Evolutionary conservation across 306 rosid species (phyloP).

Genomic region (Sesbania bispinosa): DNA sequence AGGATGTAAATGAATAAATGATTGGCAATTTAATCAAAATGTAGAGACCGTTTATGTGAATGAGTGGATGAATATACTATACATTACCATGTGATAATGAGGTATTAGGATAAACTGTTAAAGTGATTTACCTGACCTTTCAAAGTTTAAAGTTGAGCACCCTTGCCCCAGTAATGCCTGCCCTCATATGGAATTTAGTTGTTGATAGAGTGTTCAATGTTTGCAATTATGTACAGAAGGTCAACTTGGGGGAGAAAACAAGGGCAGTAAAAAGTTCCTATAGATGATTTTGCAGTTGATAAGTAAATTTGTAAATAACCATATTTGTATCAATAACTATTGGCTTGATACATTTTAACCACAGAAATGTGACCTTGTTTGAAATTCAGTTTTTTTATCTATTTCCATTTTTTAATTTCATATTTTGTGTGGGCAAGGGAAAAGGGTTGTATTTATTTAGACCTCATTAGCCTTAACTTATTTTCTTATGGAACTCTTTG

Average conservation of each 20-base stretch:
- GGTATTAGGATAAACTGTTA: neutral
- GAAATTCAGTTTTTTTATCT: neutral
- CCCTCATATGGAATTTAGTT: neutral
- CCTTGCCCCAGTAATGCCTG: neutral
- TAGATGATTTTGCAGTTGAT: neutral
- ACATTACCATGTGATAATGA: neutral
- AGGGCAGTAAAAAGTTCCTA: conserved; percentile 6
- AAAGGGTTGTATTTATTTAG: neutral
- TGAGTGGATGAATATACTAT: neutral
- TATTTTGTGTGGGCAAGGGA: neutral
- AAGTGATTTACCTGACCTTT: neutral
- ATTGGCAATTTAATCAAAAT: neutral
- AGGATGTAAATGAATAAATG: neutral
- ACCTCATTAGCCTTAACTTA: neutral
- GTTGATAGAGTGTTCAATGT: neutral
- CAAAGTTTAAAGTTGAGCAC: neutral
- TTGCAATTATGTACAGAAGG: neutral
- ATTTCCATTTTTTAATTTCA: neutral
- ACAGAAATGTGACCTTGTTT: neutral
- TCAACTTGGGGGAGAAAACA: conserved; percentile 16
- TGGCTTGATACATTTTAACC: neutral
- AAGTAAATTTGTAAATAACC: neutral
- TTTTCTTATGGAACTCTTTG: neutral
- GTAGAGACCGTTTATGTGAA: neutral
- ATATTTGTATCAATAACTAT: neutral